Conservation (phyloP, 768 basidiomycete genomes). For the Lactifluus hygrophoroides region DNA sequence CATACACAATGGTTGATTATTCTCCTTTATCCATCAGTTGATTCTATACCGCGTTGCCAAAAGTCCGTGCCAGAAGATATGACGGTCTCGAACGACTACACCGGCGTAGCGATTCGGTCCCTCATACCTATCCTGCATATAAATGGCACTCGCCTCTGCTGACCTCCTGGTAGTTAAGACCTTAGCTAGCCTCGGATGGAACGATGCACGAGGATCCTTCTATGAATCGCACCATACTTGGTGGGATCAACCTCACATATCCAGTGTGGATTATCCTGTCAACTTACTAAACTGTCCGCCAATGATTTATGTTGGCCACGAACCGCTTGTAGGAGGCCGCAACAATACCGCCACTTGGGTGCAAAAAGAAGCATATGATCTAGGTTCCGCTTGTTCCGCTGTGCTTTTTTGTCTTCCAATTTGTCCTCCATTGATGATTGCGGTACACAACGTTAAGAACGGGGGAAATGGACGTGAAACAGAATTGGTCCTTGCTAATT, state of each 20-base stretch:
- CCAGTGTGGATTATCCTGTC: background rate
- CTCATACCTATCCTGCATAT: background rate
- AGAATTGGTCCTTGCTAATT: background rate
- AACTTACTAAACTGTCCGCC: background rate
- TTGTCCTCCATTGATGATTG: background rate
- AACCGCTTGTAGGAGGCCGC: background rate
- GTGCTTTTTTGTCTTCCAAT: background rate
- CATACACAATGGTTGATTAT: background rate
- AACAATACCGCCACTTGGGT: background rate
- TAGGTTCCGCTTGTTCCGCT: background rate
- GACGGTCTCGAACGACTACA: background rate
- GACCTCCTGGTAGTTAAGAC: background rate
- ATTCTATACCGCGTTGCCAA: background rate
- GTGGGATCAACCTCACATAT: background rate
- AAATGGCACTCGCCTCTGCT: background rate
- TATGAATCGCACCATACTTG: background rate
- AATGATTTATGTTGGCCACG: background rate
- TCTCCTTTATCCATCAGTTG: background rate
- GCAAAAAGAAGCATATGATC: background rate
- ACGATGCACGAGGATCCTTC: background rate
- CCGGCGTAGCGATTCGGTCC: background rate
- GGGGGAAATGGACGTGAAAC: constrained; percentile 6
- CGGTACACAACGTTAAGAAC: background rate
- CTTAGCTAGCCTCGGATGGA: background rate
- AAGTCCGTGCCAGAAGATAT: background rate